Evolutionary conservation across 1,284 basidiomycete genomes (phyloP).

Genomic region (Cryptococcus sp.): DNA sequence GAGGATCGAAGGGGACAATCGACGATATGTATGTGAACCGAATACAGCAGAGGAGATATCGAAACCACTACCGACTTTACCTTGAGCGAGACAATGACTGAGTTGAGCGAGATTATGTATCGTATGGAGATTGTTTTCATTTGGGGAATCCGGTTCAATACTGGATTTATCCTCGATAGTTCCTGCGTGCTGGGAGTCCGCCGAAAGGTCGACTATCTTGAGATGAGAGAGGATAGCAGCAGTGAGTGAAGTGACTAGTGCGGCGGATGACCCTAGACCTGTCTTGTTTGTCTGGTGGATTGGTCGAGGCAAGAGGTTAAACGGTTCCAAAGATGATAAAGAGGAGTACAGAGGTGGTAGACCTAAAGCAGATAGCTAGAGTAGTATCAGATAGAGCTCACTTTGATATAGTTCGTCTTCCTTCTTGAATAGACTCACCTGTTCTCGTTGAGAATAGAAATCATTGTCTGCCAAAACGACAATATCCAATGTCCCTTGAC

Average conservation of each 20-base stretch:
- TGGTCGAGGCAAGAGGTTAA: conserved; percentile 64
- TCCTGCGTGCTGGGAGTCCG: too few relatives aligned
- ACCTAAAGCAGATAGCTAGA: conserved; percentile 44
- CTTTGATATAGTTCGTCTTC: neutral
- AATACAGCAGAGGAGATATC: conserved; percentile 92
- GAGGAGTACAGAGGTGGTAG: conserved; percentile 43
- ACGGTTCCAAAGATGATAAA: conserved; percentile 64
- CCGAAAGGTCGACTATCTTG: conserved; percentile 51
- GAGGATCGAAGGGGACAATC: conserved; percentile 74
- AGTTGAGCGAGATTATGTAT: conserved; percentile 95
- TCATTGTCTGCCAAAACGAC: conserved; percentile 90
- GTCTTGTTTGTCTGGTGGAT: conserved; percentile 91
- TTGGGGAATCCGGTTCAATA: neutral
- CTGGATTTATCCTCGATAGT: too few relatives aligned
- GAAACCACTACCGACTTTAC: conserved; percentile 96
- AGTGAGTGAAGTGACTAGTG: conserved; percentile 91
- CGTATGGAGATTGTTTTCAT: conserved; percentile 40
- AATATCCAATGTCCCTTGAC: conserved; percentile 59
- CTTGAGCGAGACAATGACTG: conserved; percentile 93
- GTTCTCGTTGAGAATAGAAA: conserved; percentile 89
- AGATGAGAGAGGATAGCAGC: conserved; percentile 79
- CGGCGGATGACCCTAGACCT: conserved; percentile 92
- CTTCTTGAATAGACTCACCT: conserved; percentile 53
- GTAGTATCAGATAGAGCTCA: conserved; percentile 51
- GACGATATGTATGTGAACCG: conserved; percentile 87